phyloP scores from a whole-genome alignment of 805 yeast species.

The Candida multigemmis region DNA sequence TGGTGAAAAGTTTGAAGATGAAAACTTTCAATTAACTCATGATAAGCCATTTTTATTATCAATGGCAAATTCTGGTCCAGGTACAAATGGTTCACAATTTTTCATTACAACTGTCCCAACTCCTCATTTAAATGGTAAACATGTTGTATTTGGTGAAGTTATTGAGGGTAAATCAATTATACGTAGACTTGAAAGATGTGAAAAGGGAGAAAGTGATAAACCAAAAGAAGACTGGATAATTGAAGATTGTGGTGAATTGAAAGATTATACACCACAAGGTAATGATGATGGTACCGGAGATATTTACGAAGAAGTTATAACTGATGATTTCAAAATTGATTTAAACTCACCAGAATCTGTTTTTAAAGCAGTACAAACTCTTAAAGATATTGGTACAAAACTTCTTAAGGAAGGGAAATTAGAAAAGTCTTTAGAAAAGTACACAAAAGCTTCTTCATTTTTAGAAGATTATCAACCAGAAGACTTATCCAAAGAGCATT shows the following conservation, averaged over 20 bases:
- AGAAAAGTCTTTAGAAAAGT: conserved; percentile 54
- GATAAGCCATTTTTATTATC: conserved; percentile 81
- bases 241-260: conserved; percentile 68
- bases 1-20: conserved; percentile 71
- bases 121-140: conserved; percentile 92
- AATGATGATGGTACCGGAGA: conserved; percentile 81
- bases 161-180: conserved; percentile 72
- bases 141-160: conserved; percentile 92
- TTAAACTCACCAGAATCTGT: conserved; percentile 54
- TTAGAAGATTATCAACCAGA: conserved; percentile 69
- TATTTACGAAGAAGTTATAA: conserved; percentile 63
- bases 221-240: conserved; percentile 68
- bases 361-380: conserved; percentile 49
- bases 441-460: conserved; percentile 62
- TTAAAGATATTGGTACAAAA: conserved; percentile 73
- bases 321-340: conserved; percentile 64
- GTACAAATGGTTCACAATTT: conserved; percentile 93
- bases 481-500: conserved; percentile 47
- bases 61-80: conserved; percentile 96
- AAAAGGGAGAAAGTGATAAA: conserved; percentile 57
- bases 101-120: conserved; percentile 89
- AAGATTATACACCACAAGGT: conserved; percentile 45
- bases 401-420: conserved; percentile 59
- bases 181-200: conserved; percentile 64
- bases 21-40: conserved; percentile 68